Evolutionary conservation across 768 basidiomycete genomes (phyloP), one percentile per base, ranked within the genome.

Genomic region (Pulveroboletus sp.): DNA sequence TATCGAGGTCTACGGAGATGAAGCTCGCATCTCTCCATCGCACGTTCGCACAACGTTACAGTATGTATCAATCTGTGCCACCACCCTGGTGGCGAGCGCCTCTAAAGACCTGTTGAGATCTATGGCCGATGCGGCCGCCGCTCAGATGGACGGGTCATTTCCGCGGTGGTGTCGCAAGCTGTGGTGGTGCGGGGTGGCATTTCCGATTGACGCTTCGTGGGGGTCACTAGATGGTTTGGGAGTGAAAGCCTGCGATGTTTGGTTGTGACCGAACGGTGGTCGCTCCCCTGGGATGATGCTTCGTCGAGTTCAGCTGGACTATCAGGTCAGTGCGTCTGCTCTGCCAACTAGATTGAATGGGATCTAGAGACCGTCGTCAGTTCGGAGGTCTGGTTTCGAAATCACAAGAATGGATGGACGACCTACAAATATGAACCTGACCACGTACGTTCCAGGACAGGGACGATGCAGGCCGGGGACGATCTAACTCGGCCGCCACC

Each of bases 1-100:
- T 45, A 46, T 55, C 64, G 62, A 52, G 45, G 47, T 40, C 26
- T 56, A 39, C 62, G 62, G 62, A 64, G 52, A 64, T 64, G 64
- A 64, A 64, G 42, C 49, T 52, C 57, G 52, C 43, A 54, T 50
- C 51, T 55, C 35, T 50, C 38, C 46, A 58, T 66, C 61, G 54
- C 64, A 60, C 58, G 61, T 66, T 64, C 54, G 56, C 31, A 24
- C 56, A 50, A 51, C 54, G 53, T 51, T 21, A 60, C 50, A 32
- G 49, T 43, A 39, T 46, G 47, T 45, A 43, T 26, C 47, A 35
- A 37, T 33, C 36, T 39, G 48, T 52, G n/a, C 45, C 46, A 50
- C 43, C 42, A 57, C 28, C 21, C 21, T 21, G 49, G 49, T 55
- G 64, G 54, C 40, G 33, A 49, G 49, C 32, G 28, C 35, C 27